phyloP scores from a whole-genome alignment of 2,329 filamentous ascomycete genomes.

The Periconia sp. region DNA sequence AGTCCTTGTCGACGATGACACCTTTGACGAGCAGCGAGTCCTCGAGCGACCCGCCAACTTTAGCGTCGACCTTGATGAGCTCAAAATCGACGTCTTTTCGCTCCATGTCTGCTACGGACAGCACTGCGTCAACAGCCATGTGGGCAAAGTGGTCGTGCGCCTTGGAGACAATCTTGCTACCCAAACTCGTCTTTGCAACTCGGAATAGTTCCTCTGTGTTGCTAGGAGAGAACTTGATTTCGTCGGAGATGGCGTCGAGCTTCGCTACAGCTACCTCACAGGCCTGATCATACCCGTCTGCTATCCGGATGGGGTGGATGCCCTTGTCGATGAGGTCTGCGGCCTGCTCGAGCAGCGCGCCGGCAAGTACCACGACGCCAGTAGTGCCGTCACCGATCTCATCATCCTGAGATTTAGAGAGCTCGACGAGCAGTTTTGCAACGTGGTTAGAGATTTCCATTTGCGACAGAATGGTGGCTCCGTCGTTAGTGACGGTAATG shows the following conservation, averaged over 20 bases:
- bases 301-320: constrained; percentile 98
- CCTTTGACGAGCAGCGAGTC: constrained; percentile 95
- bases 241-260: constrained; percentile 91
- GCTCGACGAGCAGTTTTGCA: constrained; percentile 92
- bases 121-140: constrained; percentile 95
- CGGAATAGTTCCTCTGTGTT: constrained; percentile 87
- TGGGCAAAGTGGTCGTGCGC: constrained; percentile 97
- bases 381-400: constrained; percentile 99
- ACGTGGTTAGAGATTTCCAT: constrained; percentile 99
- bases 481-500: constrained; percentile 99
- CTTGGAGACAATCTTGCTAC: constrained; percentile 99
- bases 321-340: constrained; percentile 99
- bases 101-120: constrained; percentile 94
- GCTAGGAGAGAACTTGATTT: constrained; percentile 81
- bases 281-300: constrained; percentile 96
- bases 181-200: constrained; percentile 93
- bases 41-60: constrained; percentile 92
- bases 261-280: constrained; percentile 95
- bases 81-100: constrained; percentile 98
- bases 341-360: constrained; percentile 93
- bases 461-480: constrained; percentile 92
- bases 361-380: constrained; percentile 94
- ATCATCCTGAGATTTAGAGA: constrained; percentile 98
- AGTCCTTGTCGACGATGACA: constrained; percentile 99
- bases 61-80: constrained; percentile 98